Percentiles rank a stretch among this genome's conserved stretches.
phyloP scores from a whole-genome alignment of 306 rosid genomes.

The Rosa chinensis region DNA sequence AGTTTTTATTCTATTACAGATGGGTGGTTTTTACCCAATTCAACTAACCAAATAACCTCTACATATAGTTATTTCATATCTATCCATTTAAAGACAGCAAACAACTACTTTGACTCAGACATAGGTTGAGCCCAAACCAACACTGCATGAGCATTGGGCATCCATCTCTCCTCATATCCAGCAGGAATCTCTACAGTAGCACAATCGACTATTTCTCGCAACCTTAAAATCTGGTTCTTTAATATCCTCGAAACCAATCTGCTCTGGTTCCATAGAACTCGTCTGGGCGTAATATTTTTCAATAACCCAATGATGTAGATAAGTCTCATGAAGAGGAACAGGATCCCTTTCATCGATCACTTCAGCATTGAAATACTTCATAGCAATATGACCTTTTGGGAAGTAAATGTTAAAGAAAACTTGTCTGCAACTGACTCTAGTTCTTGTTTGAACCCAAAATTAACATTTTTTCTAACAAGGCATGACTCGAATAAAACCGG shows the following conservation, averaged over 20 bases:
- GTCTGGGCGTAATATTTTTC: constrained; percentile 20
- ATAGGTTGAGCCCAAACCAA: too few relatives aligned
- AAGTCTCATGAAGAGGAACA: constrained; percentile 67
- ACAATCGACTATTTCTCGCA: constrained; percentile 52
- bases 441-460: background rate
- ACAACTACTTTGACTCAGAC: too few relatives aligned
- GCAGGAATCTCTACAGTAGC: constrained; percentile 56
- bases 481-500: accelerated
- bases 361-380: constrained; percentile 64
- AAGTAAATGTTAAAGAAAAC: constrained; percentile 42
- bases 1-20: too few relatives aligned
- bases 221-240: background rate
- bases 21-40: too few relatives aligned
- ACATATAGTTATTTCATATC: too few relatives aligned
- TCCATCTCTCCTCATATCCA: constrained; percentile 71
- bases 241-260: constrained; percentile 16
- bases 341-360: constrained; percentile 65
- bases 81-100: too few relatives aligned
- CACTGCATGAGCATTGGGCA: constrained; percentile 59
- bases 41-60: too few relatives aligned
- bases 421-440: constrained; percentile 62
- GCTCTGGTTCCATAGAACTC: constrained; percentile 13
- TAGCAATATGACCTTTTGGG: constrained; percentile 71
- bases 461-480: too few relatives aligned
- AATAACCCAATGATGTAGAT: constrained; percentile 73